Evolutionary conservation across 2,329 filamentous ascomycete genomes (phyloP).

Genomic region (Alternaria infectoria): DNA sequence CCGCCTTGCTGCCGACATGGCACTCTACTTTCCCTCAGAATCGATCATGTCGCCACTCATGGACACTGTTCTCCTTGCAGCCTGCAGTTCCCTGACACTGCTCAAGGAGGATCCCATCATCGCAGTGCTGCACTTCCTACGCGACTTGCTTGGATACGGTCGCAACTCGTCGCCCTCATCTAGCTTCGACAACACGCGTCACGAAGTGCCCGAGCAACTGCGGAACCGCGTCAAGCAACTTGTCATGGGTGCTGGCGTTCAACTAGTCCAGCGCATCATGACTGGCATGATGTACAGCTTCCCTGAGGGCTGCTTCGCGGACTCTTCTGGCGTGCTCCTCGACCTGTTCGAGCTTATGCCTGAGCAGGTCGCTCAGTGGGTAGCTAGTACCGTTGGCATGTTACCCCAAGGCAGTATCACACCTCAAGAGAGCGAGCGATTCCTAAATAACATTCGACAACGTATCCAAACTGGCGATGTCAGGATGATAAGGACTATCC

Average conservation of each 20-base stretch:
- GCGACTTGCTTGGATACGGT: conserved; percentile 89
- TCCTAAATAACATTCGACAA: conserved; percentile 82
- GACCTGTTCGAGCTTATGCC: conserved; percentile 88
- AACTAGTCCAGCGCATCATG: conserved; percentile 85
- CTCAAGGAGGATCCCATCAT: conserved; percentile 92
- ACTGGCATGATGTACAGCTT: conserved; percentile 99
- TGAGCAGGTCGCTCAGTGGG: conserved; percentile 78
- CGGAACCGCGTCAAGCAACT: conserved; percentile 76
- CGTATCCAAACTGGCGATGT: conserved; percentile 72
- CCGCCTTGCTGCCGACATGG: conserved; percentile 86
- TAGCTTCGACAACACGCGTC: conserved; percentile 65
- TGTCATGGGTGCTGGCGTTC: conserved; percentile 72
- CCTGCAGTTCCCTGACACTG: conserved; percentile 82
- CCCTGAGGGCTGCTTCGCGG: conserved; percentile 91
- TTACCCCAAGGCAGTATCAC: conserved; percentile 77
- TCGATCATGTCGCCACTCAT: conserved; percentile 81
- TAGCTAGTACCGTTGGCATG: conserved; percentile 81
- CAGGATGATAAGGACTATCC: conserved; percentile 78
- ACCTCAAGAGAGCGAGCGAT: conserved; percentile 76
- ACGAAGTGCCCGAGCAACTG: conserved; percentile 70
- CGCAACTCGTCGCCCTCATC: conserved; percentile 70
- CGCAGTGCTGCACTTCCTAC: conserved; percentile 88
- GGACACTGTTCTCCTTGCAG: conserved; percentile 83
- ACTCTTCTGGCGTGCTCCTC: conserved; percentile 91
- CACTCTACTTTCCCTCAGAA: conserved; percentile 89